Evolutionary conservation across 208 protist species (phyloP), one percentile per base, ranked within the genome.

Genomic region (Spongospora subterranea): DNA sequence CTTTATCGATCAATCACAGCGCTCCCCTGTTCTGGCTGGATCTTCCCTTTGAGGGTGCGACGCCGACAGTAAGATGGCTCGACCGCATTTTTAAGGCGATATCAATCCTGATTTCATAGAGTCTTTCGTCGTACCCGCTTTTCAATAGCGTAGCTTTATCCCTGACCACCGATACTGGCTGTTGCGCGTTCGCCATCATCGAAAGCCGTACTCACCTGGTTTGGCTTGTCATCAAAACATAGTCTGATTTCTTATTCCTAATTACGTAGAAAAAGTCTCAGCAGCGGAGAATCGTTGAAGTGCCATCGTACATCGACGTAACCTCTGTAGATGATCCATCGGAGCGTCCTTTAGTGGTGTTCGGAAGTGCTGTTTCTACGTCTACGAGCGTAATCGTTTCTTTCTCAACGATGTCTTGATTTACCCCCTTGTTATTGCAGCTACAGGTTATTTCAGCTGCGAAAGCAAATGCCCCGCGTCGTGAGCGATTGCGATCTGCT

Each of bases 1-100:
- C n/a, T 6, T 20, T 20, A 6, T 40, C 6, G 17, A 20, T 45
- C 13, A 40, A 13, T 82, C 13, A n/a, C 35, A 82, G 71, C n/a
- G 6, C 71, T 39, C 71, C 71, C 17, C 71, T 82, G 35, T 82
- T 82, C n/a, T 82, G 71, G 71, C 71, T 45, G 40, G 71, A 82
- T 43, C 71, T 82, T 45, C 71, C 71, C n/a, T 6, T 82, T 6
- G 71, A 82, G n/a, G 71, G 71, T n/a, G 71, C 35, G 11, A 45
- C 71, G 6, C 35, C 71, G 17, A 35, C 40, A n/a, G 71, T 82
- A 82, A 24, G n/a, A n/a, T 24, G 6, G 50, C 24, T 29, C 24
- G 6, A 60, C 50, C 6, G 50, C 50, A 60, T 24, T 6, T 29
- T 24, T 24, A 24, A 60, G 6, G 24, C 24, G 24, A 29, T 29